phyloP scores from a whole-genome alignment of 2,329 filamentous ascomycete species.

The Drechslerella dactyloides region DNA sequence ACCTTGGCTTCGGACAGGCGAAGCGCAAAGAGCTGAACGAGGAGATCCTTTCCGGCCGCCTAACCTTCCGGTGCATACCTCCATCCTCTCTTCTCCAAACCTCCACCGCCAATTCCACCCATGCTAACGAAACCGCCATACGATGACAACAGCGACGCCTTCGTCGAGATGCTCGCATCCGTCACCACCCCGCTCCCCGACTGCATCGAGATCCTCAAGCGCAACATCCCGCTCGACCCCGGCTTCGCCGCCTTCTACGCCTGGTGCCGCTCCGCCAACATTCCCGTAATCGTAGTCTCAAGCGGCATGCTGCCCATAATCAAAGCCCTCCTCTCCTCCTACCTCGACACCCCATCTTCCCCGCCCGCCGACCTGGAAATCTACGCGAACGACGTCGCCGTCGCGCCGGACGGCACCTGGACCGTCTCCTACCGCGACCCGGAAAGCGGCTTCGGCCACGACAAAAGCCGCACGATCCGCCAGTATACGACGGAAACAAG shows the following conservation, averaged over 20 bases:
- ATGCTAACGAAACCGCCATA: conserved; percentile 4
- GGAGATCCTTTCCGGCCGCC: conserved; percentile 73
- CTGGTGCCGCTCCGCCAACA: conserved; percentile 80
- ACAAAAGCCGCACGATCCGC: conserved; percentile 90
- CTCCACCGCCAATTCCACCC: conserved; percentile 19
- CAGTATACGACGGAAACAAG: conserved; percentile 78
- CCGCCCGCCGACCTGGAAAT: conserved; percentile 76
- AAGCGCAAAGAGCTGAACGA: conserved; percentile 75
- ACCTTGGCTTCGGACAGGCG: conserved; percentile 79
- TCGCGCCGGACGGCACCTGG: conserved; percentile 85
- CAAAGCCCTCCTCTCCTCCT: conserved; percentile 76
- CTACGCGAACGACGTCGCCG: conserved; percentile 82
- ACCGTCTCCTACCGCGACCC: conserved; percentile 81
- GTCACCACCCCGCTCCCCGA: conserved; percentile 79
- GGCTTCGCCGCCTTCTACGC: conserved; percentile 85
- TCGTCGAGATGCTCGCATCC: conserved; percentile 90
- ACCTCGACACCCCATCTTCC: conserved; percentile 73
- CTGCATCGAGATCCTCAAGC: conserved; percentile 77
- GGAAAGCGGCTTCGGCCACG: conserved; percentile 89
- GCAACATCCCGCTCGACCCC: conserved; percentile 87
- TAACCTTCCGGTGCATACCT: conserved; percentile 70
- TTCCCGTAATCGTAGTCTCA: conserved; percentile 89
- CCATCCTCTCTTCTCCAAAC: background rate
- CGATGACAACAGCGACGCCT: conserved; percentile 68
- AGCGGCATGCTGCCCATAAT: conserved; percentile 95